These are phyloP conservation scores for Jaminaea rosea DNA, from an alignment of 1,284 basidiomycete species.

Conservation along the genomic window DNA sequence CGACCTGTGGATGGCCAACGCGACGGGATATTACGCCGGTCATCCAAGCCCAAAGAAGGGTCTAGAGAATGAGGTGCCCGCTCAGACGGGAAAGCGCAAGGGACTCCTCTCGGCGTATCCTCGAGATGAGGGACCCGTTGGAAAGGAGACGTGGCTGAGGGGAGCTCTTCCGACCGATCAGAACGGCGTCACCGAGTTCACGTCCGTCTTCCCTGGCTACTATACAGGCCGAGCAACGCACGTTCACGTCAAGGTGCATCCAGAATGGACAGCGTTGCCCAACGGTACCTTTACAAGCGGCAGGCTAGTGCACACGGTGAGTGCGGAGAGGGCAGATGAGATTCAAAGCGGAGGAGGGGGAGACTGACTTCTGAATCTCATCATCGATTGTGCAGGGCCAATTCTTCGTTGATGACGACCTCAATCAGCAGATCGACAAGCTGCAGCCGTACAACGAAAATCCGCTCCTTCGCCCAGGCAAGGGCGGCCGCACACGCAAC, in stretches of 20 bases:
- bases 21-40: conserved; percentile 50
- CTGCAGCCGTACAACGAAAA: conserved; percentile 48
- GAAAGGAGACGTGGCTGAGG: conserved; percentile 56
- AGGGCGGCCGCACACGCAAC: conserved; percentile 49
- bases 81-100: conserved; percentile 42
- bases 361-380: too few relatives aligned
- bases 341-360: background rate
- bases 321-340: too few relatives aligned
- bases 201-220: conserved; percentile 61
- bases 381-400: too few relatives aligned
- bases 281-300: conserved; percentile 51
- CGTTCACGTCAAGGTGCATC: conserved; percentile 49
- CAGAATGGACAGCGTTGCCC: conserved; percentile 47
- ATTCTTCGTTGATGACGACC: conserved; percentile 60
- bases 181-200: conserved; percentile 61
- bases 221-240: conserved; percentile 51
- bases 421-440: conserved; percentile 51
- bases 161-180: conserved; percentile 62
- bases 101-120: conserved; percentile 49
- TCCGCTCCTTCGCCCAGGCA: conserved; percentile 42
- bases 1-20: conserved; percentile 58
- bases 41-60: conserved; percentile 49
- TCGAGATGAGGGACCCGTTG: conserved; percentile 43
- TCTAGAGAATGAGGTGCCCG: conserved; percentile 46
- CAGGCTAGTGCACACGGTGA: conserved; percentile 50